A percentile compares a stretch with the other conserved stretches of the same genome.
These are phyloP conservation scores for Sporothrix variecibatus DNA, from an alignment of 2,329 filamentous ascomycete genomes.

Conservation along the genomic window DNA sequence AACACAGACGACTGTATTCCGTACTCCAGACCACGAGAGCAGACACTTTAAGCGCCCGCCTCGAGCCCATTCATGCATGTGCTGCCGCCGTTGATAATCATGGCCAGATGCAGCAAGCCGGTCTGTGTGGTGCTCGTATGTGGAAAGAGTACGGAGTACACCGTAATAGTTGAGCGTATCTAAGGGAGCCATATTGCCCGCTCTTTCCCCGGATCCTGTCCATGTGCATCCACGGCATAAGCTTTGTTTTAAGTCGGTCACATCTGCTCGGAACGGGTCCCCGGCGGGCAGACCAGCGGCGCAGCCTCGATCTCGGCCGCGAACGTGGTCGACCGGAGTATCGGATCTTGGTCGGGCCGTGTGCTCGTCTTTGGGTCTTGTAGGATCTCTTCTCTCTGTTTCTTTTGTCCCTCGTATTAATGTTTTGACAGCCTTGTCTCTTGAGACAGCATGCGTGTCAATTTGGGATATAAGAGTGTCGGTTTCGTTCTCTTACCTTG, in stretches of 20 bases:
- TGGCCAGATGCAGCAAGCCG: constrained; percentile 4
- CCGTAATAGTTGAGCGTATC: neutral
- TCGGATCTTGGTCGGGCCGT: neutral
- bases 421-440: neutral
- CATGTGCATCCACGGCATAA: neutral
- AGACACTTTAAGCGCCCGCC: constrained; percentile 10
- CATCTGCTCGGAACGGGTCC: neutral
- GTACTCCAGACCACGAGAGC: neutral
- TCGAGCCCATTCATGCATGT: constrained; percentile 8
- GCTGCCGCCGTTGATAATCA: neutral
- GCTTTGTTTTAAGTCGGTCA: neutral
- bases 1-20: neutral
- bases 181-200: neutral
- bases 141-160: neutral
- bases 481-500: too few relatives aligned
- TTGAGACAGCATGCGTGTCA: neutral
- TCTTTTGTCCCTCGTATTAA: neutral
- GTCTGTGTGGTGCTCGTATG: neutral
- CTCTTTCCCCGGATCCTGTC: neutral
- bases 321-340: neutral
- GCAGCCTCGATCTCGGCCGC: neutral
- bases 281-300: neutral
- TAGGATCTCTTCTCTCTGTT: neutral
- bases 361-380: neutral
- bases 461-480: too few relatives aligned